Base-by-base conservation (phyloP, 805 yeast genomes). In the Kodamaea jinghongensis region DNA sequence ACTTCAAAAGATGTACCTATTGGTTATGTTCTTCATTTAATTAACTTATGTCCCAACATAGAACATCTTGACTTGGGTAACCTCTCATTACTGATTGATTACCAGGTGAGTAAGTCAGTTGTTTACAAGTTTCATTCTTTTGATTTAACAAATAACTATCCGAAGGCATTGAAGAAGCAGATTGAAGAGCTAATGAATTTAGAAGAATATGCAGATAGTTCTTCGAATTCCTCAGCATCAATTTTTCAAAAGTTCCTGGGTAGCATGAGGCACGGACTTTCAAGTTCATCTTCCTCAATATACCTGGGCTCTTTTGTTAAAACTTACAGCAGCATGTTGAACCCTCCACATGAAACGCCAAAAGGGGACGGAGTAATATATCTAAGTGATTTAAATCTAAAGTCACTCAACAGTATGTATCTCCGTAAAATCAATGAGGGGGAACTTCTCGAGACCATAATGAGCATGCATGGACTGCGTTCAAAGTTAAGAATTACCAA, bases 1-100 rank as follows among this genome's bases (percentile, higher is more conserved):
- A 67, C 75, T 14, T 72, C 82, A n/a, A 78, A 75, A 48, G 96
- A 88, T 56, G 55, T 88, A 5, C 96, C 96, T 1, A 63, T 83
- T 20, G 96, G 96, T 0, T 78, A 79, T 46, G 52, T 89, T 7
- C 54, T 88, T 10, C 95, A 86, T 55, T 52, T 87, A 27, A 53
- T 88, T 28, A 73, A 72, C n/a, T 63, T 76, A 25, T 89, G 96
- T 54, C 78, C 78, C 10, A 81, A 83, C 48, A 50, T 88, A 27
- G 60, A 55, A 11, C 50, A 61, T 3, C 49, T 88, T 16, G 71
- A 88, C 50, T 57, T 88, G n/a, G 79, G 79, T 4, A 73, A 74
- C 34, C 49, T 87, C 6, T 73, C 84, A 1, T 61, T 86, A 7
- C 81, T 86, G 4, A 64, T 70, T 11, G 96, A 88, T 61, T 87